Conservation (phyloP, 2,329 filamentous ascomycete genomes). For the Xylariaceae sp. region DNA sequence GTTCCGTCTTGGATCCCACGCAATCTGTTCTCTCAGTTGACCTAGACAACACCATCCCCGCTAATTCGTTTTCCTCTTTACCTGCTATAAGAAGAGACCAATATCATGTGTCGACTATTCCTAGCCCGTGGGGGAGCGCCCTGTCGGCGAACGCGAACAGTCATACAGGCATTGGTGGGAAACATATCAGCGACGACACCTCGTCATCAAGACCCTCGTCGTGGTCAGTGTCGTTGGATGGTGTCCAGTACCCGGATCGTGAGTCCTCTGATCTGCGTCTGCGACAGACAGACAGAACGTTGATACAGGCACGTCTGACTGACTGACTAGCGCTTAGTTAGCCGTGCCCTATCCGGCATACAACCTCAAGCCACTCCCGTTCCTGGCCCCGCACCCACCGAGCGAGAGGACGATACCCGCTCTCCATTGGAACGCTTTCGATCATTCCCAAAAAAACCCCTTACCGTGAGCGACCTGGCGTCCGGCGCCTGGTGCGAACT, state of each 20-base stretch:
- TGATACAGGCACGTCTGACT: conserved; percentile 55
- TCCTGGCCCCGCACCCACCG: conserved; percentile 8
- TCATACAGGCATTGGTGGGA: not conserved
- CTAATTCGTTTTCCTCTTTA: not conserved
- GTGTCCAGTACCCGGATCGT: conserved; percentile 57
- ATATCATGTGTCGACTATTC: conserved; percentile 2
- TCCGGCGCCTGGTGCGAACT: conserved; percentile 95
- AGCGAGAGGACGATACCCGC: conserved; percentile 38
- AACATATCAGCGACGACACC: not conserved
- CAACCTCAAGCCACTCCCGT: conserved; percentile 17
- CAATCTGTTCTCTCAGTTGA: not conserved
- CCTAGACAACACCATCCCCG: not conserved
- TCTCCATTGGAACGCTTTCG: conserved; percentile 79
- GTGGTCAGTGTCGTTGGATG: conserved; percentile 21
- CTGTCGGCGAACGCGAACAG: conserved; percentile 5
- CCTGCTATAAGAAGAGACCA: not conserved
- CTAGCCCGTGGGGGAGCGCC: not conserved
- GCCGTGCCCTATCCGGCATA: conserved; percentile 42
- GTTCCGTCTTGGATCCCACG: not conserved
- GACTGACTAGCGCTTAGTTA: conserved; percentile 65
- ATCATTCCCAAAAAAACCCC: conserved; percentile 72
- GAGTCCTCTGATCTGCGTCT: conserved; percentile 32
- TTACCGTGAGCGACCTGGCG: conserved; percentile 86
- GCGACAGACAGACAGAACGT: not conserved
- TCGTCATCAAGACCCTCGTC: not conserved